A percentile compares a stretch with the other conserved stretches of the same genome.
Evolutionary conservation across 352 stramenopile genomes (phyloP).

Genomic region (Phytopythium litorale): DNA sequence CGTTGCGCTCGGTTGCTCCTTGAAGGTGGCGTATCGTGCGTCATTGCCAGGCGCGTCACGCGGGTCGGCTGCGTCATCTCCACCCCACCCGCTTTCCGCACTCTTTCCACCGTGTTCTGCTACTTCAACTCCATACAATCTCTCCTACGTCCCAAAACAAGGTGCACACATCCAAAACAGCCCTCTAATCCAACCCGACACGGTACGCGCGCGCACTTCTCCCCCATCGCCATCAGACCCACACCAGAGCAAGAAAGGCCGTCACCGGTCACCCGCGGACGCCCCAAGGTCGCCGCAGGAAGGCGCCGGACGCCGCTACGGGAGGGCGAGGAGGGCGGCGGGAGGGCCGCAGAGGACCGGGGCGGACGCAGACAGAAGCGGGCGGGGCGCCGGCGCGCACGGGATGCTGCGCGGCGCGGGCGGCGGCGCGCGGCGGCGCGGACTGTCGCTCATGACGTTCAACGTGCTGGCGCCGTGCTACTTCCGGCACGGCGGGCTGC

Average conservation of each 20-base stretch:
- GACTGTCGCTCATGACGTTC: conserved; percentile 84
- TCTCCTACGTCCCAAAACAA: background rate
- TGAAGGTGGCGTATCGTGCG: background rate
- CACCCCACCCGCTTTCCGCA: background rate
- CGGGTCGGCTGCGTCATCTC: background rate
- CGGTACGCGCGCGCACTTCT: background rate
- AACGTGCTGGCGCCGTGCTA: conserved; percentile 87
- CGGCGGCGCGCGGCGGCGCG: conserved; percentile 17
- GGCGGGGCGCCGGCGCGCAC: background rate
- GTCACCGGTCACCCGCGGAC: background rate
- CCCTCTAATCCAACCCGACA: background rate
- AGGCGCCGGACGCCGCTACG: background rate
- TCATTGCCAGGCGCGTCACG: background rate
- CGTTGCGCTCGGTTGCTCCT: background rate
- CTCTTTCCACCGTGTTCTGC: background rate
- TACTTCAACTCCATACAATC: background rate
- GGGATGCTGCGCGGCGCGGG: background rate
- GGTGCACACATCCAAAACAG: background rate
- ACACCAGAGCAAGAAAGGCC: background rate
- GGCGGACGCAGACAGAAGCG: background rate
- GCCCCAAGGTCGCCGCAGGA: no score
- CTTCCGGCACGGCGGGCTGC: conserved; percentile 71
- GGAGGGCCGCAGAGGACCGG: background rate
- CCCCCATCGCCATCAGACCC: background rate
- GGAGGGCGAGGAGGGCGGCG: background rate